These are phyloP conservation scores for Oenanthe sinensis DNA, from an alignment of 129 eudicot genomes.

Conservation along the genomic window DNA sequence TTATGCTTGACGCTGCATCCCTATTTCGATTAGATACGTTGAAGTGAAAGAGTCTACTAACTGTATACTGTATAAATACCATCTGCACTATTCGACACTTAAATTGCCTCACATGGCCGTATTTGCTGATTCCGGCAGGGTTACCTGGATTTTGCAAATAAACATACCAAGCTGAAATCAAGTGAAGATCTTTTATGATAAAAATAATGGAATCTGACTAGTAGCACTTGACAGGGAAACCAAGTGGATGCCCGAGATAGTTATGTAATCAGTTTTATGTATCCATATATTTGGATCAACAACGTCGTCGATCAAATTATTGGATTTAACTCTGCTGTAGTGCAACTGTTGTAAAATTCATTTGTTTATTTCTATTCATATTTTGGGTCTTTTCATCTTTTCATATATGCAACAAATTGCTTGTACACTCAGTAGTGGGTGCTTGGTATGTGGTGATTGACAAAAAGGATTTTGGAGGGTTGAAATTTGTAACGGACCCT, in stretches of 20 bases:
- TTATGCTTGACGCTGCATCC: background rate
- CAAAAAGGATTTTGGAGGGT: background rate
- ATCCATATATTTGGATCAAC: background rate
- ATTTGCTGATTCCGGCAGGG: conserved; percentile 42
- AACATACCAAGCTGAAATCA: conserved; percentile 12
- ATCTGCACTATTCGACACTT: background rate
- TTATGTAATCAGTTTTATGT: background rate
- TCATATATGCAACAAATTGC: background rate
- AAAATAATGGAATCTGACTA: background rate
- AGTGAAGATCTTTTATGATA: conserved; percentile 7
- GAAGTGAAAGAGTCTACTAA: background rate
- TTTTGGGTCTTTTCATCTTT: background rate
- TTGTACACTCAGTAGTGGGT: background rate
- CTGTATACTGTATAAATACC: background rate
- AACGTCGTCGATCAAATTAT: background rate
- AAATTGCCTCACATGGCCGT: background rate
- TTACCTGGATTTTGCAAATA: conserved; percentile 60
- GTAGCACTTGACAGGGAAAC: background rate
- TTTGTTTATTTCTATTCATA: background rate
- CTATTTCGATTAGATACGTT: background rate
- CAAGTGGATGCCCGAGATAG: background rate
- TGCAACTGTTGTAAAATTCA: background rate
- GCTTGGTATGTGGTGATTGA: background rate
- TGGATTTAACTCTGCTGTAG: background rate
- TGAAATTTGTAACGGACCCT: background rate